A percentile compares a stretch with the other conserved stretches of the same genome.
phyloP scores from a whole-genome alignment of 306 rosid genomes.

The Glycine tomentella region DNA sequence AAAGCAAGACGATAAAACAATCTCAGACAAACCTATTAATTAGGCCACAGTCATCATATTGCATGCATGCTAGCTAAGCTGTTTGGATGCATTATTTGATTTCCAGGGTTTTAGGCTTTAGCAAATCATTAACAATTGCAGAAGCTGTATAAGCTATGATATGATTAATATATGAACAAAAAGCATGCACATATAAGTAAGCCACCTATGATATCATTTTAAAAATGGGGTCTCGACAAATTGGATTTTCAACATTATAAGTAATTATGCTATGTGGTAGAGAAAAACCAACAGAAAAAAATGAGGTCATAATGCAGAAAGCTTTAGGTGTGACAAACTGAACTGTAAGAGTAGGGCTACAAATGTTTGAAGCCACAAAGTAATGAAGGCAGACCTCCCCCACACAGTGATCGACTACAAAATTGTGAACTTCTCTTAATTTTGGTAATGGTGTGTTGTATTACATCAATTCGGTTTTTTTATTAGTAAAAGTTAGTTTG shows the following conservation, averaged over 20 bases:
- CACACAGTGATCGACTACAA: too few species aligned
- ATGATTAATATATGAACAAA: conserved; percentile 28
- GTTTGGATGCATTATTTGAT: conserved; percentile 39
- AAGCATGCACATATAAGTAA: conserved; percentile 13
- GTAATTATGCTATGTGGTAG: background rate
- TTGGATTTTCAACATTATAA: background rate
- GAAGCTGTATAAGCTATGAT: conserved; percentile 2
- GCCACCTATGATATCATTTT: conserved; percentile 4
- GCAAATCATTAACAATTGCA: conserved; percentile 41
- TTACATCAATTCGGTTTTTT: too few species aligned
- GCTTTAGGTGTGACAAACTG: conserved; percentile 73
- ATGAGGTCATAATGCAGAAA: conserved; percentile 71
- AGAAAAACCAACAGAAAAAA: background rate
- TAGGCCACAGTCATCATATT: conserved; percentile 32
- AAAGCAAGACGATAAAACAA: conserved; percentile 42
- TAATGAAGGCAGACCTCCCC: conserved; percentile 60
- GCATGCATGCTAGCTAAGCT: conserved; percentile 16
- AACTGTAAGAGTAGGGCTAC: conserved; percentile 33
- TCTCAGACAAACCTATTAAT: conserved; percentile 30
- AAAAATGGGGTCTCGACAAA: background rate
- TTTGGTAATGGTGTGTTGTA: too few species aligned
- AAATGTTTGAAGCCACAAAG: conserved; percentile 53
- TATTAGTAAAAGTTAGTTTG: too few species aligned
- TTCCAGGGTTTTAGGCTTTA: conserved; percentile 31
- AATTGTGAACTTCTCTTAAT: too few species aligned